Evolutionary conservation across 116 monocot species (phyloP).

Genomic region (Iris pallida): DNA sequence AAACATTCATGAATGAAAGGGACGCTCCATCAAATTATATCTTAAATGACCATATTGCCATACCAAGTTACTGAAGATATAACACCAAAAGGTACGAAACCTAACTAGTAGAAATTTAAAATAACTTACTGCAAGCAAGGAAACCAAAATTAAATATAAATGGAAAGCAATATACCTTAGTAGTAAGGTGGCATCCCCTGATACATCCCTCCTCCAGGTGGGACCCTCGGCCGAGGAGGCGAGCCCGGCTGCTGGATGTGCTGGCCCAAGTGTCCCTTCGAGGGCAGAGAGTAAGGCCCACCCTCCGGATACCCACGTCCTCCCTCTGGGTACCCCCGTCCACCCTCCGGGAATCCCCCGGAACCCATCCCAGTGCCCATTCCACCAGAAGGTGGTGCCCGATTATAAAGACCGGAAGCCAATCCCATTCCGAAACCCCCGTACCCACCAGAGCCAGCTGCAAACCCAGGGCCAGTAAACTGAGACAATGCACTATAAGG

Average conservation of each 20-base stretch:
- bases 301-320: conserved; percentile 17
- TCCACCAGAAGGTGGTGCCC: conserved; percentile 39
- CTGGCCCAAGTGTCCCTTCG: conserved; percentile 46
- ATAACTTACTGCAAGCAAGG: too few relatives aligned
- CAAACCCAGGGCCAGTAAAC: conserved; percentile 25
- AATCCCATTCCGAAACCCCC: conserved; percentile 57
- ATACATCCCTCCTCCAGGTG: conserved; percentile 50
- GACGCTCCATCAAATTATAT: too few relatives aligned
- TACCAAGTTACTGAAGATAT: too few relatives aligned
- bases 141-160: too few relatives aligned
- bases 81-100: too few relatives aligned
- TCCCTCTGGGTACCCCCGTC: conserved; percentile 23
- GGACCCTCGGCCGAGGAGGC: conserved; percentile 51
- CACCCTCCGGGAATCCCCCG: conserved; percentile 28
- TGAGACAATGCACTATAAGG: conserved; percentile 55
- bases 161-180: conserved; percentile 43
- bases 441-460: conserved; percentile 39
- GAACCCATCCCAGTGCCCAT: conserved; percentile 22
- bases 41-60: too few relatives aligned
- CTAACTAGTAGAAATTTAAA: too few relatives aligned
- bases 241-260: conserved; percentile 42
- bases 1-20: too few relatives aligned
- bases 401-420: conserved; percentile 46
- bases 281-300: conserved; percentile 48
- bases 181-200: conserved; percentile 73